Base-by-base conservation (phyloP, 2,329 filamentous ascomycete species). In the Ophiostoma perfectum region DNA sequence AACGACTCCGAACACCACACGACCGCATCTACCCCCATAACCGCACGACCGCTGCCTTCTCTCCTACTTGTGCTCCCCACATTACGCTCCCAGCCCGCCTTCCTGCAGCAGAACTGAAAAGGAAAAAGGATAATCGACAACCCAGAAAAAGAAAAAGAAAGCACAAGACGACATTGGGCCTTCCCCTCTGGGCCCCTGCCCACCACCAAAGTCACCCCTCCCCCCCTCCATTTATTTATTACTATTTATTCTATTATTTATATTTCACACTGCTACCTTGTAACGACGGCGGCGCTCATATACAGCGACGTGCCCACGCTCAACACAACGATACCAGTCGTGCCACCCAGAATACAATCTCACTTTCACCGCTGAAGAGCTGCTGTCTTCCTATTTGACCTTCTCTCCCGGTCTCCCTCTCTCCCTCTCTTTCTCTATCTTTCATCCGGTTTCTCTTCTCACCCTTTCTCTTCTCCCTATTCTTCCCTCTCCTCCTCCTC, bases 311-410 rank as follows among this genome's bases (percentile, higher is more conserved):
- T 55, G 49, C 49, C 49, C 49, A 55, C 49, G 49, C 49, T 55
- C 49, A 55, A 55, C 49, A 55, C 49, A 55, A 55, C 49, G 27
- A 55, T 55, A 55, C 49, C 49, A 55, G 49, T 18, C 49, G 49
- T 55, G 49, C 27, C 49, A 55, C 49, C 49, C 49, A 55, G 18
- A 18, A 27, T 55, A 38, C 60, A 27, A 63, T 39, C 8, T 14
- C 39, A 18, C 60, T 63, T 62, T 63, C 60, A 63, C 60, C 60
- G 60, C 60, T 63, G 60, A 63, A 36, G 58, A 42, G 58, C 58
- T 27, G 27, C 27, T 62, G 58, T 62, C 58, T 62, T 62, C 36
- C 49, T 62, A 62, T 60, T 60, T 60, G 55, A 18, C 58, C 39
- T 45, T n/a, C 16, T 3, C 27, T 42, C 11, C 42, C 36, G 7